Conservation (phyloP, 768 basidiomycete genomes). For the Lenzites betulinus region DNA sequence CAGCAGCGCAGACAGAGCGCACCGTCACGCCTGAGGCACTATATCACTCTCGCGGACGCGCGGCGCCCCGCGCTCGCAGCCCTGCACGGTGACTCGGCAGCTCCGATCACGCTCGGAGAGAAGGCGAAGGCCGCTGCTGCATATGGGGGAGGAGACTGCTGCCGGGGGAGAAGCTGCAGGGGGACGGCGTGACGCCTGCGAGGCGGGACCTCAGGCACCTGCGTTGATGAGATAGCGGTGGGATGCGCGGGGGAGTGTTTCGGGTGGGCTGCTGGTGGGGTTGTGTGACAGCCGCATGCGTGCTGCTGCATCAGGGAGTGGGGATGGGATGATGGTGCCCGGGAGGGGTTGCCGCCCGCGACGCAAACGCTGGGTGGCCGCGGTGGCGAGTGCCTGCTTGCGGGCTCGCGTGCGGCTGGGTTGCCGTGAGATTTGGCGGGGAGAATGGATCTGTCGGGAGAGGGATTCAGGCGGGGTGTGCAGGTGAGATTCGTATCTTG, state of each 20-base stretch:
- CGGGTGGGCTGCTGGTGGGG: not conserved
- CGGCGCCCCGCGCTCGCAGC: not conserved
- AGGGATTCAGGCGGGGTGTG: too few species aligned
- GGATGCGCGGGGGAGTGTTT: not conserved
- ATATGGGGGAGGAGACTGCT: not conserved
- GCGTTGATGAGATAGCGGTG: not conserved
- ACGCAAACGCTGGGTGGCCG: not conserved
- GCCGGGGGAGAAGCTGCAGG: too few species aligned
- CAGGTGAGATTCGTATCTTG: too few species aligned
- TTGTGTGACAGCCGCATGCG: not conserved
- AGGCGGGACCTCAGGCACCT: not conserved
- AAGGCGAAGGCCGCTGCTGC: not conserved
- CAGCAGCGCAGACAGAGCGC: not conserved
- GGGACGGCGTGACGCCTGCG: not conserved
- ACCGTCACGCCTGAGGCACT: not conserved
- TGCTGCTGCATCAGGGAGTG: not conserved
- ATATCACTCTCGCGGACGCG: not conserved
- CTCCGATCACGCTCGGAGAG: slow-evolving; percentile 10
- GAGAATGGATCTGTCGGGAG: too few species aligned
- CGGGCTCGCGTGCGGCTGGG: too few species aligned
- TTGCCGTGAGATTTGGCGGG: too few species aligned
- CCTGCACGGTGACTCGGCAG: not conserved
- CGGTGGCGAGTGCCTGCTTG: too few species aligned
- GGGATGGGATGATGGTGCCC: not conserved
- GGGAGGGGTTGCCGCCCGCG: not conserved